Evolutionary conservation across 176 grass and related monocot genomes (phyloP), one percentile per base, ranked within the genome.

Genomic region (Metroxylon sagu): DNA sequence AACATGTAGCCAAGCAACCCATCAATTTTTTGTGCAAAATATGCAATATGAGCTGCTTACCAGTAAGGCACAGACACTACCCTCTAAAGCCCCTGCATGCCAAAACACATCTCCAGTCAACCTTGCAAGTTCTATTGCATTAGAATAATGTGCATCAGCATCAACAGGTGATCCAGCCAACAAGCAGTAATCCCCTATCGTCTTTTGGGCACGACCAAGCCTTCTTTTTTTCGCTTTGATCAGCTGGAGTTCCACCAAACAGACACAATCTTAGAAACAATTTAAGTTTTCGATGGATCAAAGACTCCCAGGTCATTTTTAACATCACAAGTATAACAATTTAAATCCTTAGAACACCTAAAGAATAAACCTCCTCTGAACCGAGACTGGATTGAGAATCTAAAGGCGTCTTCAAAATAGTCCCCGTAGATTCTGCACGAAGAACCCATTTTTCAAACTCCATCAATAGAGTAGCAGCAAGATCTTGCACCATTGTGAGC

Each of bases 381-480:
- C 93, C 93, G 73, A 98, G 87, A 83, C 81, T 98, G 60, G 93
- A 89, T 81, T 98, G 93, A 17, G 93, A 98, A 60, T 98, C 93
- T 35, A 98, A 87, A 71, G 93, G 93, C n/a, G 93, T 98, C 84
- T 98, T 98, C 39, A 98, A 73, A 69, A 98, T 98, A 51, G 93
- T 98, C 78, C 93, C 93, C 2, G 84, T 84, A 7, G 93, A 98
- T 75, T 98, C 93, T 39, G 93, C 88, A 5, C 87, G 87, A 65
- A 98, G 78, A 72, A 98, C 87, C 87, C 93, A 98, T 79, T 98
- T 98, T 69, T 98, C 93, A 76, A 98, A 98, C 63, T 98, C 87
- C 93, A 98, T 98, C 74, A 98, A 66, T 66, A 98, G 52, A 51
- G 87, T 92, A 76, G 93, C 84, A 28, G 93, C 63, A 19, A 98